Conservation (phyloP, 257 asterid species). For the Fraxinus excelsior region DNA sequence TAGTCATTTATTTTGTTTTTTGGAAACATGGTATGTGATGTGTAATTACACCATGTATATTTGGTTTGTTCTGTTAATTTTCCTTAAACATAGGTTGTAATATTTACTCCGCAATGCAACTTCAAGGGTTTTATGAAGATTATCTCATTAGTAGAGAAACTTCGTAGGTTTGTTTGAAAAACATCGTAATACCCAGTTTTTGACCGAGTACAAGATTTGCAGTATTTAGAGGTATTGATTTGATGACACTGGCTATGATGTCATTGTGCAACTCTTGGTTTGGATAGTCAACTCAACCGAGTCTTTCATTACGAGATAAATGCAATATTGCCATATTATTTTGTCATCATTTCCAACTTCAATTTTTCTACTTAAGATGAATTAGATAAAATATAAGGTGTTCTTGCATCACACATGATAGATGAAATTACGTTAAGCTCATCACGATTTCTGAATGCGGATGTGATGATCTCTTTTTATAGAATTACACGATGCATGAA, state of each 20-base stretch:
- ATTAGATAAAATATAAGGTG: not conserved
- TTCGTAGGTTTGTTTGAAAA: not conserved
- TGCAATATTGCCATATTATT: not conserved
- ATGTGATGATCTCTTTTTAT: not conserved
- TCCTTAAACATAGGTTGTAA: not conserved
- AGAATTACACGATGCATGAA: not conserved
- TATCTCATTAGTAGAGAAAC: not conserved
- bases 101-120: not conserved
- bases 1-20: no score
- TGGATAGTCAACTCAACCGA: not conserved
- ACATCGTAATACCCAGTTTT: not conserved
- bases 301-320: not conserved
- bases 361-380: not conserved
- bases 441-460: not conserved
- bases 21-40: no score
- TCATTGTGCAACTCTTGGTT: not conserved
- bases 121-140: not conserved
- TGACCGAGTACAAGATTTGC: not conserved
- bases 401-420: not conserved
- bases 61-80: not conserved
- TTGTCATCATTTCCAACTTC: not conserved
- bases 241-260: not conserved
- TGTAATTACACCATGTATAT: no score
- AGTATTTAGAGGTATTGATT: no score
- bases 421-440: not conserved